Conservation (phyloP, 78 protist species). For the Blattamonas nauphoetae region DNA sequence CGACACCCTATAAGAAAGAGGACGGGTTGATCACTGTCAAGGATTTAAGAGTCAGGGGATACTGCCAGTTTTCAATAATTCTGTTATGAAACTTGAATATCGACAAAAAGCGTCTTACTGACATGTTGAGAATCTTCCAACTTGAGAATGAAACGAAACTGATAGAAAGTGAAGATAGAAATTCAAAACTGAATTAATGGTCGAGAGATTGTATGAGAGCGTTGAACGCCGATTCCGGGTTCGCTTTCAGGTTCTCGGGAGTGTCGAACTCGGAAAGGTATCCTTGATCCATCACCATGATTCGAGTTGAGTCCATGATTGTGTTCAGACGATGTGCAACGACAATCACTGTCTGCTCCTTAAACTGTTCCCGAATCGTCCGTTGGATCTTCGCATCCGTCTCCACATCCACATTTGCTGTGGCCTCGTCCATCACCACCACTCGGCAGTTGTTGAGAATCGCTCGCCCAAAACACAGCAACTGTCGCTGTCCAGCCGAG, state of each 20-base stretch:
- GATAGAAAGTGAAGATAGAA: too few species aligned
- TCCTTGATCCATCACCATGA: too few species aligned
- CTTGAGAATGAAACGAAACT: too few species aligned
- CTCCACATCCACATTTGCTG: constrained; percentile 63
- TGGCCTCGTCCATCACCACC: constrained; percentile 76
- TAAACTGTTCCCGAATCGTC: neutral
- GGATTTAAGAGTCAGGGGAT: too few species aligned
- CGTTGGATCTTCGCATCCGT: constrained; percentile 47
- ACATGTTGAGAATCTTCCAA: too few species aligned
- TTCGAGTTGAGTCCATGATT: constrained; percentile 22
- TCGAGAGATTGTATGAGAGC: too few species aligned
- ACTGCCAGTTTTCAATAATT: too few species aligned
- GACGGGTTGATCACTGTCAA: too few species aligned
- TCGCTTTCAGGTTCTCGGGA: constrained; percentile 18
- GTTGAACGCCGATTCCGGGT: neutral
- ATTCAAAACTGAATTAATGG: too few species aligned
- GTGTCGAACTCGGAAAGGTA: constrained; percentile 24
- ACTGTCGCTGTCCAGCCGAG: constrained; percentile 79
- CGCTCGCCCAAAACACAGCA: constrained; percentile 80
- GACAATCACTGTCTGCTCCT: neutral
- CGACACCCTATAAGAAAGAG: too few species aligned
- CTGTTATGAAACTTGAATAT: too few species aligned
- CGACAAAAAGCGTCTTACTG: too few species aligned
- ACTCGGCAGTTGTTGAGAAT: constrained; percentile 40
- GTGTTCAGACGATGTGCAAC: neutral